Evolutionary conservation across 768 basidiomycete species (phyloP).

Genomic region (Termitomyces sp.): DNA sequence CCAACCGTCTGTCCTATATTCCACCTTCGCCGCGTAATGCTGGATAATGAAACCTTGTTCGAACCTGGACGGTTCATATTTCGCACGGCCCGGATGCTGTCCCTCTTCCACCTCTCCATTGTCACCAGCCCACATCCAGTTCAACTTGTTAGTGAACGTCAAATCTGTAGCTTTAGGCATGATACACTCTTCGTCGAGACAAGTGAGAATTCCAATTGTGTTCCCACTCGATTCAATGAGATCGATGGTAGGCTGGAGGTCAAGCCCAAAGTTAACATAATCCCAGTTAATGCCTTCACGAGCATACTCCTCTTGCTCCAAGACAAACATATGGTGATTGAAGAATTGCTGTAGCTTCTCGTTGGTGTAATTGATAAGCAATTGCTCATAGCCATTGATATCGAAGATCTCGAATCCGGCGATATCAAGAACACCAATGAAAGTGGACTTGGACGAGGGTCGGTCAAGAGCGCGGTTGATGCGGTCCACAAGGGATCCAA

Average conservation of each 20-base stretch:
- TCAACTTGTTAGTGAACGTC: slow-evolving; percentile 91
- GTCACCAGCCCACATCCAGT: slow-evolving; percentile 63
- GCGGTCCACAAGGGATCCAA: slow-evolving; percentile 88
- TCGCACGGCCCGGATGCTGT: slow-evolving; percentile 69
- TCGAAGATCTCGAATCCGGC: slow-evolving; percentile 99
- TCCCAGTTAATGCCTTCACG: slow-evolving; percentile 97
- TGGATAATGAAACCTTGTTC: slow-evolving; percentile 92
- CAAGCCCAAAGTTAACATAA: slow-evolving; percentile 95
- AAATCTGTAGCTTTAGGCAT: slow-evolving; percentile 98
- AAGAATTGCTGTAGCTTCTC: slow-evolving; percentile 98
- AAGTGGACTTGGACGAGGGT: slow-evolving; percentile 85
- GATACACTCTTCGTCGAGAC: slow-evolving; percentile 96
- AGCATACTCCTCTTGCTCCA: slow-evolving; percentile 98
- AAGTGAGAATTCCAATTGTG: slow-evolving; percentile 84
- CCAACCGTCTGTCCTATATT: slow-evolving; percentile 95
- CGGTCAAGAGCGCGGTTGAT: slow-evolving; percentile 94
- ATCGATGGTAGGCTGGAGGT: slow-evolving; percentile 97
- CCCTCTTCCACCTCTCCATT: slow-evolving; percentile 41
- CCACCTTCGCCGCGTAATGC: slow-evolving; percentile 96
- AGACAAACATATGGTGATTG: slow-evolving; percentile 99
- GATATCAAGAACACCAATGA: slow-evolving; percentile 98
- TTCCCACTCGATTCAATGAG: slow-evolving; percentile 85
- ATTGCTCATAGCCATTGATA: slow-evolving; percentile 92
- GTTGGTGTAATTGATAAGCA: slow-evolving; percentile 98
- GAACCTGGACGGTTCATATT: slow-evolving; percentile 84